phyloP scores from a whole-genome alignment of 2,329 filamentous ascomycete species.

The Diplodia scrobiculata region DNA sequence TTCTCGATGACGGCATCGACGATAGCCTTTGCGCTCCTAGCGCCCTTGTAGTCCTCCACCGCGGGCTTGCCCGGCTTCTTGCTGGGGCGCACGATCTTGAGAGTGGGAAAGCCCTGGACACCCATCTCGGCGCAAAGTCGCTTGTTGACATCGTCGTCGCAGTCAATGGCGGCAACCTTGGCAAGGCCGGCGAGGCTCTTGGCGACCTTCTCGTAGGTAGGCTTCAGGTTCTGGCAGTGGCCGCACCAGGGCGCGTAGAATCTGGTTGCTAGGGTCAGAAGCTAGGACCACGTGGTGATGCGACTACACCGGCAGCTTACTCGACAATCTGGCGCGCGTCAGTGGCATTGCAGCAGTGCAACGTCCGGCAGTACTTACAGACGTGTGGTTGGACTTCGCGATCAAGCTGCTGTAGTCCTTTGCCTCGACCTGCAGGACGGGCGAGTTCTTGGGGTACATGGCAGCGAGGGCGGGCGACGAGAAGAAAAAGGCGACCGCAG shows the following conservation, averaged over 20 bases:
- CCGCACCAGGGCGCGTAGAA: conserved; percentile 99
- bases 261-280: conserved; percentile 56
- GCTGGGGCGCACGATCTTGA: conserved; percentile 87
- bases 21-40: conserved; percentile 80
- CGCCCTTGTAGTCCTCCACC: conserved; percentile 88
- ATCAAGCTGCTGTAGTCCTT: conserved; percentile 82
- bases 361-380: conserved; percentile 61
- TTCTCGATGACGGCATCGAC: conserved; percentile 80
- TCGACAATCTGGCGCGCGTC: conserved; percentile 37
- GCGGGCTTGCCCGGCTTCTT: conserved; percentile 77
- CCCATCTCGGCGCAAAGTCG: conserved; percentile 80
- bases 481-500: conserved; percentile 65
- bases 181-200: conserved; percentile 86
- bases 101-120: conserved; percentile 89
- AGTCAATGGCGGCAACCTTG: conserved; percentile 92
- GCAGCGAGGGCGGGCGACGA: conserved; percentile 66
- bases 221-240: conserved; percentile 94
- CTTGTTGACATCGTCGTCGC: conserved; percentile 93
- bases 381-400: conserved; percentile 85
- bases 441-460: conserved; percentile 82
- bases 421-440: conserved; percentile 78
- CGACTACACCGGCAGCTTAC: conserved; percentile 27
- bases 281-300: conserved; percentile 20
- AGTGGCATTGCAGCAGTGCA: not conserved
- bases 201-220: conserved; percentile 91